phyloP scores from a whole-genome alignment of 148 eudicot species.

The Rhododendron molle region DNA sequence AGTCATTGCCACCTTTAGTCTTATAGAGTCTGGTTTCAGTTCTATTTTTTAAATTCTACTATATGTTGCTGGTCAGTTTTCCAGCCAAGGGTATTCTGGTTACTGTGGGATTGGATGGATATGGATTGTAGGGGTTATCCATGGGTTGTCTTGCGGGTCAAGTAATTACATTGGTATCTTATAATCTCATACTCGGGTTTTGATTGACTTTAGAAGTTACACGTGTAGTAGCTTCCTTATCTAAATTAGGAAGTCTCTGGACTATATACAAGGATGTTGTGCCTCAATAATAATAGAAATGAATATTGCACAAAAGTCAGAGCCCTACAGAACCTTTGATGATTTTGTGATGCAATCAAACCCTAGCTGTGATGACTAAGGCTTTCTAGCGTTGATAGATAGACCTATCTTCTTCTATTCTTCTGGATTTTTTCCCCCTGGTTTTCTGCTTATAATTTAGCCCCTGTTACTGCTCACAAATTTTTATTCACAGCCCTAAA shows the following conservation, averaged over 20 bases:
- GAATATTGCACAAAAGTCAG: neutral
- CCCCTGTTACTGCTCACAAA: neutral
- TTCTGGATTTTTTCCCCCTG: neutral
- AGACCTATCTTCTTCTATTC: neutral
- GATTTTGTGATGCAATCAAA: neutral
- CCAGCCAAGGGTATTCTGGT: neutral
- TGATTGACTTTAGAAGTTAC: neutral
- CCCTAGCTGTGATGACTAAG: neutral
- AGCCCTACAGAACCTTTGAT: neutral
- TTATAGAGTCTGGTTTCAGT: neutral
- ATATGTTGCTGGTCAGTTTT: neutral
- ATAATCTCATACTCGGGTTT: neutral
- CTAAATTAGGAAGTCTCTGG: neutral
- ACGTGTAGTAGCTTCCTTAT: neutral
- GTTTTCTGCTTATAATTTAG: neutral
- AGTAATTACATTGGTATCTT: neutral
- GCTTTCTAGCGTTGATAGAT: neutral
- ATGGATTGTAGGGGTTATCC: neutral
- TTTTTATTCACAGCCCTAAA: neutral
- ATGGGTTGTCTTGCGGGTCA: neutral
- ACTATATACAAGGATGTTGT: neutral
- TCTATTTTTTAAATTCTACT: neutral
- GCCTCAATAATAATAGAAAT: neutral
- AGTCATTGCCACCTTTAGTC: neutral
- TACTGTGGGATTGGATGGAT: neutral